Evolutionary conservation across 352 stramenopile species (phyloP).

Genomic region (Globisporangium mamillatum): DNA sequence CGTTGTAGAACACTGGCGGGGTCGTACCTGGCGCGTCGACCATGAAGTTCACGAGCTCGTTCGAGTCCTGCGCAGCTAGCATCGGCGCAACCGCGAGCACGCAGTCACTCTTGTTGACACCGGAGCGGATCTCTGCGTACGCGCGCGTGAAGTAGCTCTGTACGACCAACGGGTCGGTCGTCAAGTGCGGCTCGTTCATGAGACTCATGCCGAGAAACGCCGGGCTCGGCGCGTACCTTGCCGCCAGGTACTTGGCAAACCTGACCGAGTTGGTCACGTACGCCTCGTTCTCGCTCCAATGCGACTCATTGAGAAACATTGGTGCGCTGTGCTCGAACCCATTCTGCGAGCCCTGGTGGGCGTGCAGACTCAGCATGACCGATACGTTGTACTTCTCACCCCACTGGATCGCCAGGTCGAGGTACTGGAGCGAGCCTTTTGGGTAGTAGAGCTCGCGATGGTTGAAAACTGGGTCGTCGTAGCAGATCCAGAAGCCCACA

Average conservation of each 20-base stretch:
- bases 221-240: conserved; percentile 35
- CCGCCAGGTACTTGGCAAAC: conserved; percentile 37
- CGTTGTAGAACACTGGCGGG: conserved; percentile 34
- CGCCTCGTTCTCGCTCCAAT: conserved; percentile 27
- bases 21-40: conserved; percentile 4
- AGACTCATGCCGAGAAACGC: conserved; percentile 51
- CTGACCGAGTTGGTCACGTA: conserved; percentile 38
- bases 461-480: conserved; percentile 17
- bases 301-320: neutral
- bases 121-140: conserved; percentile 37
- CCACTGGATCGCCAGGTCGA: conserved; percentile 58
- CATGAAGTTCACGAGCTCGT: conserved; percentile 31
- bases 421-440: conserved; percentile 35
- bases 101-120: conserved; percentile 34
- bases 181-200: conserved; percentile 48
- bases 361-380: conserved; percentile 55
- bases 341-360: conserved; percentile 56
- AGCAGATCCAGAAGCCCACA: conserved; percentile 45
- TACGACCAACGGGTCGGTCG: conserved; percentile 22
- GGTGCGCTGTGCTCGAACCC: conserved; percentile 48
- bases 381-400: conserved; percentile 48
- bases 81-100: conserved; percentile 40
- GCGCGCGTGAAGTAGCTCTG: conserved; percentile 37
- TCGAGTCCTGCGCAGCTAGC: conserved; percentile 32
- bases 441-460: conserved; percentile 22